Base-by-base conservation (phyloP, 2,329 filamentous ascomycete genomes). In the Fusarium musae region DNA sequence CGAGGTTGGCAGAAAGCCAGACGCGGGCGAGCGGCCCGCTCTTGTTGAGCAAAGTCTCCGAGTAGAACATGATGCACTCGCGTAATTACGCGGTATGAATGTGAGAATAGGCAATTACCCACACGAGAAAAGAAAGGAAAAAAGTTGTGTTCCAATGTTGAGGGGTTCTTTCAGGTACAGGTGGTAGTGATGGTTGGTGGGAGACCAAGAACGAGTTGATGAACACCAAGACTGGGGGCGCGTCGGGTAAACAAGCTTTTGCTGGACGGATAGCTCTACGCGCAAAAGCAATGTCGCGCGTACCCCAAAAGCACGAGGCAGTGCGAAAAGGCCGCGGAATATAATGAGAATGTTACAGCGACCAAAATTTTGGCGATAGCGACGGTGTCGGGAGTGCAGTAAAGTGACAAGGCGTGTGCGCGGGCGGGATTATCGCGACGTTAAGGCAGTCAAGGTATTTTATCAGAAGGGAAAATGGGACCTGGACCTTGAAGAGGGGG, bases 1-100 rank as follows among this genome's bases (percentile, higher is more conserved):
- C 96, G 74, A 98, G 88, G 84, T 98, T 99, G 86, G 96, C 95
- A 37, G 96, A 97, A 70, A 98, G 90, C 96, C 96, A 99, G 85
- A 98, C 95, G 81, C 95, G 94, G 84, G 96, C 96, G 87, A 99
- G 85, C 80, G 96, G 96, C 87, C 96, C 96, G 78, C 94, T 97
- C 91, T 97, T 97, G 82, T 95, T 95, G 78, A 99, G 90, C 67
- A 99, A 90, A 62, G 94, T 95, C 87, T 97, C 95, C 60, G 96
- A 97, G 84, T 98, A 98, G 85, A 99, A 99, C 96, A 99, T 99
- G 82, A 80, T 85, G 84, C 63, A 74, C 75, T 69, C 70, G 78
- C 75, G 74, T 73, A 74, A 75, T 67, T 76, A 78, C 75, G 76
- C 76, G 78, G 77, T 75, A 76, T 78, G 73, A 74, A 66, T 76